phyloP scores from a whole-genome alignment of 2,329 filamentous ascomycete species.

The Epichloe elymi region DNA sequence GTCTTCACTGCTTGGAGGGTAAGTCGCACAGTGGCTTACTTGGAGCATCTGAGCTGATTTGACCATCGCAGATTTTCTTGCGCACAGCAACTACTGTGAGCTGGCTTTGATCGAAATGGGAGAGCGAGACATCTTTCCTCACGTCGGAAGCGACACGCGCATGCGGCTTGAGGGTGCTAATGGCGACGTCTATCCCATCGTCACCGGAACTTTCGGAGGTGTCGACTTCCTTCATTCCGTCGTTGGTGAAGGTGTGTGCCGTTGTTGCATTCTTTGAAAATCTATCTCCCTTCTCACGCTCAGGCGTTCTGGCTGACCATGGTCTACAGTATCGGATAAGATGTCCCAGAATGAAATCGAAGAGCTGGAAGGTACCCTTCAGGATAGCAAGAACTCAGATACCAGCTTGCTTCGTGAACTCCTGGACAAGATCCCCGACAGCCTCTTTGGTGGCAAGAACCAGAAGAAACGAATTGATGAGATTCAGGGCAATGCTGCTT shows the following conservation, averaged over 20 bases:
- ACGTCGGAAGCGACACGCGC: slow-evolving; percentile 64
- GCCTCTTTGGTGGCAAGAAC: slow-evolving; percentile 63
- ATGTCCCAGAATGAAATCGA: slow-evolving; percentile 83
- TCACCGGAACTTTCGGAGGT: slow-evolving; percentile 88
- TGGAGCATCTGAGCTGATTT: background rate
- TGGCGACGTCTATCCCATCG: slow-evolving; percentile 59
- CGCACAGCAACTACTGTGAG: slow-evolving; percentile 88
- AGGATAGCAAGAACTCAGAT: slow-evolving; percentile 49
- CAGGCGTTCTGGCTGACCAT: background rate
- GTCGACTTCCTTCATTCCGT: slow-evolving; percentile 91
- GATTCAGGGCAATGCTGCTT: slow-evolving; percentile 61
- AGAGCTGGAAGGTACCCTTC: slow-evolving; percentile 71
- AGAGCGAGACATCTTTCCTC: slow-evolving; percentile 70
- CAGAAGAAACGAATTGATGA: slow-evolving; percentile 66
- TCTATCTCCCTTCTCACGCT: too few relatives aligned
- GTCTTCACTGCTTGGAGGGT: slow-evolving; percentile 77
- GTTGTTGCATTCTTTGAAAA: background rate
- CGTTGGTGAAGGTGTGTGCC: slow-evolving; percentile 44
- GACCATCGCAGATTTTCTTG: slow-evolving; percentile 56
- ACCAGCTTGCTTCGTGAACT: slow-evolving; percentile 67
- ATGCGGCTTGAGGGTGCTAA: slow-evolving; percentile 56
- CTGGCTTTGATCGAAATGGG: slow-evolving; percentile 79
- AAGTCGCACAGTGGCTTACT: slow-evolving; percentile 7
- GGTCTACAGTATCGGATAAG: slow-evolving; percentile 62
- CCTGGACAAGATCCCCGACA: slow-evolving; percentile 67